A percentile compares a stretch with the other conserved stretches of the same genome.
Evolutionary conservation across 352 stramenopile species (phyloP).

Genomic region (Phytophthora fragariaefolia): DNA sequence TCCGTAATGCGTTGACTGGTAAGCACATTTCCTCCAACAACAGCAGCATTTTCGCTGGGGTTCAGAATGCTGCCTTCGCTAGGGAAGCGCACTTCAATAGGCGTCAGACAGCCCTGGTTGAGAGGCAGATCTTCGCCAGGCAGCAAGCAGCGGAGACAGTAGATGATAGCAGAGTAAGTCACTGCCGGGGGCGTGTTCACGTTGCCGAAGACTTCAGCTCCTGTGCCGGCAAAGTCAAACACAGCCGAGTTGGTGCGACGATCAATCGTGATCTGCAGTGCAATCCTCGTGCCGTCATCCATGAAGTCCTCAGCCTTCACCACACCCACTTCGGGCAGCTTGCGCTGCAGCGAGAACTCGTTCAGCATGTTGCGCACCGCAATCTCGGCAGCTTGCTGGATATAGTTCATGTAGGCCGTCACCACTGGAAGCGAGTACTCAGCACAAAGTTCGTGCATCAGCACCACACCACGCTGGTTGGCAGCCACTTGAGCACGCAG

Average conservation of each 20-base stretch:
- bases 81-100: slow-evolving; percentile 97
- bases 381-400: slow-evolving; percentile 95
- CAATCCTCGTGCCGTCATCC: slow-evolving; percentile 98
- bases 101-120: slow-evolving; percentile 97
- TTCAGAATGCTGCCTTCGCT: slow-evolving; percentile 94
- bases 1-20: slow-evolving; percentile 98
- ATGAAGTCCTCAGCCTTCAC: slow-evolving; percentile 97
- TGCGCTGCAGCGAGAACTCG: slow-evolving; percentile 87
- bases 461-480: slow-evolving; percentile 96
- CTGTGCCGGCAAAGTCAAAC: slow-evolving; percentile 98
- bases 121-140: slow-evolving; percentile 95
- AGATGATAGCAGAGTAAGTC: slow-evolving; percentile 99
- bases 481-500: slow-evolving; percentile 98
- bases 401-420: slow-evolving; percentile 98
- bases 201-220: slow-evolving; percentile 97
- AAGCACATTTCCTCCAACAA: slow-evolving; percentile 98
- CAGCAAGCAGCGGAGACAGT: slow-evolving; percentile 97
- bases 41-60: slow-evolving; percentile 94
- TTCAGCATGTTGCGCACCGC: slow-evolving; percentile 97
- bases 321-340: slow-evolving; percentile 82
- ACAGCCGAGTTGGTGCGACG: slow-evolving; percentile 85
- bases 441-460: slow-evolving; percentile 95
- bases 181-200: slow-evolving; percentile 98
- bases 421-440: slow-evolving; percentile 97
- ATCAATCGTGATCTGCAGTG: slow-evolving; percentile 97